Percentiles rank a stretch among this genome's conserved stretches.
phyloP scores from a whole-genome alignment of 305 asterid genomes.

The Fraxinus greggii region DNA sequence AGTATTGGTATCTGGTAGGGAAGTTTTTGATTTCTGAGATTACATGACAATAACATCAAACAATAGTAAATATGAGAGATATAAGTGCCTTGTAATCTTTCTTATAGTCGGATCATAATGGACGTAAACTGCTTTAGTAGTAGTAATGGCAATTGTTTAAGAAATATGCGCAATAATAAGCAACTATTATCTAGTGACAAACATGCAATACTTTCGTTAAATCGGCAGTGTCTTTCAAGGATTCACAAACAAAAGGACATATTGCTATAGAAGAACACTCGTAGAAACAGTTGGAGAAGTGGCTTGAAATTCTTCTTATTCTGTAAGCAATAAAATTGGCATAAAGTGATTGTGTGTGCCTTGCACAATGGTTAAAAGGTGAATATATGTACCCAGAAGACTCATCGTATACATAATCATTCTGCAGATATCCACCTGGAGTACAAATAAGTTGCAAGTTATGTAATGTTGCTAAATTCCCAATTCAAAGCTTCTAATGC shows the following conservation, averaged over 20 bases:
- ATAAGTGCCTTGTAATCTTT: not conserved
- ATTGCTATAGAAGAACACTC: not conserved
- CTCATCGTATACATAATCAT: conserved; percentile 75
- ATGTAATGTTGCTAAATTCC: conserved; percentile 16
- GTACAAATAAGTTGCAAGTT: conserved; percentile 27
- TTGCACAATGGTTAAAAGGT: conserved; percentile 3
- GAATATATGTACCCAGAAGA: conserved; percentile 64
- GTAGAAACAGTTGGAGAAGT: not conserved
- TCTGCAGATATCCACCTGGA: conserved; percentile 64
- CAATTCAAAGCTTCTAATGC: conserved; percentile 23
- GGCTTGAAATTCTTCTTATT: not conserved
- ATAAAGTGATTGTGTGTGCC: not conserved
- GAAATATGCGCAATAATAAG: not conserved
- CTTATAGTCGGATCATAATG: not conserved
- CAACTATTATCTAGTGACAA: not conserved
- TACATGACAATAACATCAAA: not conserved
- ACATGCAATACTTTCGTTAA: not conserved
- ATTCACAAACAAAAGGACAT: not conserved
- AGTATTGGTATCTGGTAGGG: not conserved
- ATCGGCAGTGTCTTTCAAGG: not conserved
- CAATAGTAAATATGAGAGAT: not conserved
- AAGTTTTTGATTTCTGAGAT: not conserved
- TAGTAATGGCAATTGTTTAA: not conserved
- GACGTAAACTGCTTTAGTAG: not conserved
- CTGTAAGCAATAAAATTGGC: not conserved